Conservation (phyloP, 441 rosid genomes). For the Pelargonium cotyledonis region DNA sequence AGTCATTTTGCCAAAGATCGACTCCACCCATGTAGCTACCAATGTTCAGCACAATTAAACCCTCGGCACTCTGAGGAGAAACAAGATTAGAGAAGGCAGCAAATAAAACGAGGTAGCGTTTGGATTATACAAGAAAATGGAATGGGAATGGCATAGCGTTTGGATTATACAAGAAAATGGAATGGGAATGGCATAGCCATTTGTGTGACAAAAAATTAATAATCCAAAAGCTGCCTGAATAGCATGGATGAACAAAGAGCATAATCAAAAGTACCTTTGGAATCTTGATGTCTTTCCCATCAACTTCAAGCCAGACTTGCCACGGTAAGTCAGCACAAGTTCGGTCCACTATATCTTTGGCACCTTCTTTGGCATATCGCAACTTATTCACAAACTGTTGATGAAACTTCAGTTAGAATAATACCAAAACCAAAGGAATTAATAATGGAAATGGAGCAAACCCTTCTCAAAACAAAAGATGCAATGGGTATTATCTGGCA, state of each 20-base stretch:
- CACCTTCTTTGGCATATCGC: conserved; percentile 73
- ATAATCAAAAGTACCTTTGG: conserved; percentile 40
- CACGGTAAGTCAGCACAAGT: conserved; percentile 71
- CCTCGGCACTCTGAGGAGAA: conserved; percentile 51
- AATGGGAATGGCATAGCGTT: too few species aligned
- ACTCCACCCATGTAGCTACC: conserved; percentile 81
- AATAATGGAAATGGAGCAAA: too few species aligned
- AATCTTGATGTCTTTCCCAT: conserved; percentile 53
- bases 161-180: too few species aligned
- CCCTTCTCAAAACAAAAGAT: too few species aligned
- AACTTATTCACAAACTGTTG: conserved; percentile 64
- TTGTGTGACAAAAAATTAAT: too few species aligned
- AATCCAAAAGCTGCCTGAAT: too few species aligned
- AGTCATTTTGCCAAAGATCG: conserved; percentile 70
- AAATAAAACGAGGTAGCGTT: too few species aligned
- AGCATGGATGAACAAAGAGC: not conserved
- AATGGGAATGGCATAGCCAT: too few species aligned
- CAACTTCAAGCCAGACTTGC: conserved; percentile 77
- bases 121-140: too few species aligned
- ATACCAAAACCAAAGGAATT: conserved; percentile 1
- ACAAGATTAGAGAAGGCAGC: conserved; percentile 11
- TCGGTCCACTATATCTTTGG: conserved; percentile 67
- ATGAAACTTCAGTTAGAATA: conserved; percentile 16
- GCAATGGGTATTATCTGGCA: not conserved
- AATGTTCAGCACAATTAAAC: conserved; percentile 60